phyloP scores from a whole-genome alignment of 306 rosid genomes.

The Castanea mollissima region DNA sequence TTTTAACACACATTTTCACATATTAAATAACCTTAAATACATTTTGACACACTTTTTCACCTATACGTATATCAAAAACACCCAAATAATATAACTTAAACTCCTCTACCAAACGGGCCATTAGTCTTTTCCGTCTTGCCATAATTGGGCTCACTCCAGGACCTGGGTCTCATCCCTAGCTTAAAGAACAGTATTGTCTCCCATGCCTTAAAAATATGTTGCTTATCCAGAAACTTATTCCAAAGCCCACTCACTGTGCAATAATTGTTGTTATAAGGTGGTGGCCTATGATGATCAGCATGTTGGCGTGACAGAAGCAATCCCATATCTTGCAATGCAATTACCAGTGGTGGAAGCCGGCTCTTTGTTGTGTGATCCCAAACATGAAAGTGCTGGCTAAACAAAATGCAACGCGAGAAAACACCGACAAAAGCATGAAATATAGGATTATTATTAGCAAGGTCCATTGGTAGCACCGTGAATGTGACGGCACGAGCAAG shows the following conservation, averaged over 20 bases:
- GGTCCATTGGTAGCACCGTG: slow-evolving; percentile 56
- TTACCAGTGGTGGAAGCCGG: slow-evolving; percentile 55
- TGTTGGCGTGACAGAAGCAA: slow-evolving; percentile 79
- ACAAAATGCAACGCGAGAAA: slow-evolving; percentile 77
- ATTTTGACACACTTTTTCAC: too few relatives aligned
- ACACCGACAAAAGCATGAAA: slow-evolving; percentile 55
- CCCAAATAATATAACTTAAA: too few relatives aligned
- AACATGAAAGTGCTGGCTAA: slow-evolving; percentile 94
- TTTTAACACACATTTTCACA: too few relatives aligned
- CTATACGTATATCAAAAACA: too few relatives aligned
- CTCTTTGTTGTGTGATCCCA: slow-evolving; percentile 95
- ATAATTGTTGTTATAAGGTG: slow-evolving; percentile 79
- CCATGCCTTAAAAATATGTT: slow-evolving; percentile 60
- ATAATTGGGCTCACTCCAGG: slow-evolving; percentile 73
- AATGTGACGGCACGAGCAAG: slow-evolving; percentile 64
- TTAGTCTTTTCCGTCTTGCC: slow-evolving; percentile 60
- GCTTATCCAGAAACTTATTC: slow-evolving; percentile 67
- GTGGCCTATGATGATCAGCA: slow-evolving; percentile 65
- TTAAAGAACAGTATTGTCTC: slow-evolving; percentile 73
- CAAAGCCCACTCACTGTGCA: slow-evolving; percentile 94
- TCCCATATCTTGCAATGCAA: slow-evolving; percentile 61
- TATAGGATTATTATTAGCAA: slow-evolving; percentile 51
- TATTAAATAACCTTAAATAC: too few relatives aligned
- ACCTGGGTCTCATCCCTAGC: slow-evolving; percentile 65
- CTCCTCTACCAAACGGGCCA: too few relatives aligned